Conservation (phyloP, 1,284 basidiomycete genomes). For the Fereydounia khargensis region DNA sequence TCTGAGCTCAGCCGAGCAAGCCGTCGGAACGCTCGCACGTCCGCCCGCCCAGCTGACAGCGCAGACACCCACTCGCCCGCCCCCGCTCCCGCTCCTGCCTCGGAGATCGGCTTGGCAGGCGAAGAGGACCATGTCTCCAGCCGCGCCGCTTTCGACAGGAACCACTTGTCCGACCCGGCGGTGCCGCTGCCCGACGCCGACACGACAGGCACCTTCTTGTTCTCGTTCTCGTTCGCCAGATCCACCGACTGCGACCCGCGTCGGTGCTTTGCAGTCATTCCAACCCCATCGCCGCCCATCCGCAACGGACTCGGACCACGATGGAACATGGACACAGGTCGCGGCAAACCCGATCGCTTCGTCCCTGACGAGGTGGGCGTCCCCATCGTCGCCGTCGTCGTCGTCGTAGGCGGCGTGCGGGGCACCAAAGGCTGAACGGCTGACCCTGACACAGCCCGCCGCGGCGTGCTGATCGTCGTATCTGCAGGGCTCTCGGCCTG, state of each 20-base stretch:
- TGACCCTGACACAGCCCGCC: slow-evolving; percentile 12
- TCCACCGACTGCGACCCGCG: not conserved
- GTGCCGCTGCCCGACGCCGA: not conserved
- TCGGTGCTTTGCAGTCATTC: not conserved
- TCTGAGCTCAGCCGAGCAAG: slow-evolving; percentile 28
- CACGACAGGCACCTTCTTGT: not conserved
- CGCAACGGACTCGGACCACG: not conserved
- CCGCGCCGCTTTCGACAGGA: slow-evolving; percentile 15
- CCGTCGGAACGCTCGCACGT: slow-evolving; percentile 17
- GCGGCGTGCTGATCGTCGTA: not conserved
- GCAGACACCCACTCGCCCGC: slow-evolving; percentile 28
- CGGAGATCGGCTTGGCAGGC: slow-evolving; percentile 32
- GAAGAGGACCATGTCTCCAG: slow-evolving; percentile 12
- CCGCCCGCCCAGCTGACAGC: slow-evolving; percentile 13
- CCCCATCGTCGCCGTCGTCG: slow-evolving; percentile 6
- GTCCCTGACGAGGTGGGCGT: too few species aligned
- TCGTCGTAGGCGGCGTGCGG: slow-evolving; percentile 5
- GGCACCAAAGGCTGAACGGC: slow-evolving; percentile 9
- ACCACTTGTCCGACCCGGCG: slow-evolving; percentile 3
- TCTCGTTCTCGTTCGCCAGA: not conserved
- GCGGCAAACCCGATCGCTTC: slow-evolving; percentile 21
- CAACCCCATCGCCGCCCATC: not conserved
- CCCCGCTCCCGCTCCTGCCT: too few species aligned
- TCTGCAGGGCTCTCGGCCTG: slow-evolving; percentile 1
- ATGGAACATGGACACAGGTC: slow-evolving; percentile 36